Percentiles rank a stretch among this genome's conserved stretches.
These are phyloP conservation scores for Suillus spraguei DNA, from an alignment of 768 basidiomycete genomes.

Conservation along the genomic window DNA sequence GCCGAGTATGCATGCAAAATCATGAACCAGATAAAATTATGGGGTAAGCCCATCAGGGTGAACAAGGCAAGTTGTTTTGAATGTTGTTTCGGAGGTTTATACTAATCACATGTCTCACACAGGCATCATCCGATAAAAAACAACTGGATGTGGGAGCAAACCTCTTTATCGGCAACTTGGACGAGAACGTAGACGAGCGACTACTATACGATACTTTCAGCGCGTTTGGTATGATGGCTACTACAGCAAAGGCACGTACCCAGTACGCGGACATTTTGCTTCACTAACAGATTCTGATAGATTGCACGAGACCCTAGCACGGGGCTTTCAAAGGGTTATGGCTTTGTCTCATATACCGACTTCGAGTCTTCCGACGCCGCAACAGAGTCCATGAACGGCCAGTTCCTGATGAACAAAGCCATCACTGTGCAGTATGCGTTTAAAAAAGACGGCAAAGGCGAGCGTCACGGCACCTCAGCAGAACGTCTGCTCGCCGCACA, in stretches of 20 bases:
- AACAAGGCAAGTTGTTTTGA: constrained; percentile 79
- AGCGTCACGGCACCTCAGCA: constrained; percentile 95
- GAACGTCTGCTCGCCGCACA: constrained; percentile 95
- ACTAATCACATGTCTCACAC: constrained; percentile 14
- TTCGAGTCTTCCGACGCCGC: constrained; percentile 98
- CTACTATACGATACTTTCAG: constrained; percentile 94
- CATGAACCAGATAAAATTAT: constrained; percentile 99
- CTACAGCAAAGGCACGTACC: constrained; percentile 73
- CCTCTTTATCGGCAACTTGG: constrained; percentile 93
- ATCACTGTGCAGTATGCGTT: constrained; percentile 98
- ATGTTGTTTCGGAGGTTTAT: background rate
- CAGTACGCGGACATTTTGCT: constrained; percentile 3
- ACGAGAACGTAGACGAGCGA: constrained; percentile 93
- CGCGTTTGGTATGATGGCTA: constrained; percentile 91
- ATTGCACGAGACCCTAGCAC: constrained; percentile 87
- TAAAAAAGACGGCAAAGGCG: constrained; percentile 99
- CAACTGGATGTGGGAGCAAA: constrained; percentile 98
- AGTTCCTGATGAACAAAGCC: constrained; percentile 98
- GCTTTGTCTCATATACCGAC: constrained; percentile 96
- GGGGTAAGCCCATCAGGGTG: constrained; percentile 97
- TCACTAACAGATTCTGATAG: constrained; percentile 40
- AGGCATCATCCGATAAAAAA: constrained; percentile 98
- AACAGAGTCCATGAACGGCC: constrained; percentile 94
- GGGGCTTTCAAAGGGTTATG: constrained; percentile 94
- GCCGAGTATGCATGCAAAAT: constrained; percentile 99